Evolutionary conservation across 176 grass and related monocot species (phyloP), one percentile per base, ranked within the genome.

Genomic region (Oropetium thomaeum): DNA sequence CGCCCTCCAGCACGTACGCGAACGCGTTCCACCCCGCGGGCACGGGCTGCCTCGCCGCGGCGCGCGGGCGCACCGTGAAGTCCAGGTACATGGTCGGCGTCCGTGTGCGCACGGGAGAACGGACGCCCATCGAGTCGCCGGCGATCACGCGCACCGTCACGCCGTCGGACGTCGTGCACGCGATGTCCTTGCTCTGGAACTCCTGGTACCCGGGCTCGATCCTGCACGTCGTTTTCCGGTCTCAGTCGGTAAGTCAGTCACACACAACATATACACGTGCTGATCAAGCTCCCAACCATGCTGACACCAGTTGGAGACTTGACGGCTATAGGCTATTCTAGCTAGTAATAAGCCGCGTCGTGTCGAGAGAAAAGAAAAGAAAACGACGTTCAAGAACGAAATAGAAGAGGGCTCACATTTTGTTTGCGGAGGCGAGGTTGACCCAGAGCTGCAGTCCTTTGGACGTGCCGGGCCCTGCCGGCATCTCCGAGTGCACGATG

Each of bases 401-500:
- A 45, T 3, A 45, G 12, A 14, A 8, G 10, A 3, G 14, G 19
- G 10, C 53, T 83, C 32, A 97, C 96, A 99, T 99, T 90, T 99
- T 99, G 87, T 99, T 90, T 44, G 37, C 42, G 44, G 96, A 95
- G 68, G 89, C 79, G 84, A 99, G 96, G 84, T 99, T 99, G 69
- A 99, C 89, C 96, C 96, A 99, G 11, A 99, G 91, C 76, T 99
- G 96, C 13, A 99, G 89, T 5, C 96, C 96, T 75, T 71, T 92
- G 78, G 87, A 92, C 4, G 79, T 83, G 19, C 82, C 96, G 29
- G 78, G 89, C 22, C 69, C 89, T 3, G 87, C 87, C 16, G 96
- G 96, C 91, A 95, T 99, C 83, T 95, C 96, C 2, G 96, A 95
- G 87, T 99, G 96, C 58, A 99, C 84, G 61, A 99, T 99, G 44